These are phyloP conservation scores for Pichia pseudocactophila DNA, from an alignment of 805 yeast genomes.

Conservation along the genomic window DNA sequence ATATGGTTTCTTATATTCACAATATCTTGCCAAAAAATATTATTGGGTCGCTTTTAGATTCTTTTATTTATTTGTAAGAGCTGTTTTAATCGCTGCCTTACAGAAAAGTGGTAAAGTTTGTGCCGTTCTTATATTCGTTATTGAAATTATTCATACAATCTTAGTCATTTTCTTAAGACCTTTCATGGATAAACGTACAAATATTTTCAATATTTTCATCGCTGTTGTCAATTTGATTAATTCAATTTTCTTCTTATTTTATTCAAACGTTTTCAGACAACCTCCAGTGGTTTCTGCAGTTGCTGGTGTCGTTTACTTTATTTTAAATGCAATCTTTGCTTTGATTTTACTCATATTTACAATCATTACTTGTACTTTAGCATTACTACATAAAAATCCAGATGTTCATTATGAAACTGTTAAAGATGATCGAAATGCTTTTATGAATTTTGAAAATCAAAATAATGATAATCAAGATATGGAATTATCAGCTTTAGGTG, in stretches of 20 bases:
- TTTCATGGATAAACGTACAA: slow-evolving; percentile 89
- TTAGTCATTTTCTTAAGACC: slow-evolving; percentile 69
- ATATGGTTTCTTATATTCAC: slow-evolving; percentile 89
- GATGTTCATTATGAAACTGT: slow-evolving; percentile 93
- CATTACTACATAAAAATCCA: slow-evolving; percentile 82
- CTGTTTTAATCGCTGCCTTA: slow-evolving; percentile 78
- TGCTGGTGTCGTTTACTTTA: slow-evolving; percentile 83
- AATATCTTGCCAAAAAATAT: slow-evolving; percentile 78
- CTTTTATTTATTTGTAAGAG: slow-evolving; percentile 58
- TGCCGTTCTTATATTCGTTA: slow-evolving; percentile 63
- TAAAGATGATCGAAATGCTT: slow-evolving; percentile 95
- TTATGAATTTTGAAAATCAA: slow-evolving; percentile 61
- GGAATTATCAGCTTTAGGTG: slow-evolving; percentile 68
- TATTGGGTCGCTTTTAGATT: slow-evolving; percentile 70
- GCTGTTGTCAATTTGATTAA: slow-evolving; percentile 73
- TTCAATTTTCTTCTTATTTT: slow-evolving; percentile 80
- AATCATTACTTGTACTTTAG: slow-evolving; percentile 77
- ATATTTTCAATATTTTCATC: slow-evolving; percentile 83
- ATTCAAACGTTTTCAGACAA: slow-evolving; percentile 73
- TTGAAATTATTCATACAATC: slow-evolving; percentile 65
- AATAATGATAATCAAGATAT: slow-evolving; percentile 36
- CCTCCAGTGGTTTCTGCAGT: slow-evolving; percentile 86
- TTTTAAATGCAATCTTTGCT: slow-evolving; percentile 84
- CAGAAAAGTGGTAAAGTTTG: slow-evolving; percentile 77
- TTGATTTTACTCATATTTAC: slow-evolving; percentile 75